Conservation (phyloP, 1,284 basidiomycete species). For the Moesziomyces aphidis region DNA sequence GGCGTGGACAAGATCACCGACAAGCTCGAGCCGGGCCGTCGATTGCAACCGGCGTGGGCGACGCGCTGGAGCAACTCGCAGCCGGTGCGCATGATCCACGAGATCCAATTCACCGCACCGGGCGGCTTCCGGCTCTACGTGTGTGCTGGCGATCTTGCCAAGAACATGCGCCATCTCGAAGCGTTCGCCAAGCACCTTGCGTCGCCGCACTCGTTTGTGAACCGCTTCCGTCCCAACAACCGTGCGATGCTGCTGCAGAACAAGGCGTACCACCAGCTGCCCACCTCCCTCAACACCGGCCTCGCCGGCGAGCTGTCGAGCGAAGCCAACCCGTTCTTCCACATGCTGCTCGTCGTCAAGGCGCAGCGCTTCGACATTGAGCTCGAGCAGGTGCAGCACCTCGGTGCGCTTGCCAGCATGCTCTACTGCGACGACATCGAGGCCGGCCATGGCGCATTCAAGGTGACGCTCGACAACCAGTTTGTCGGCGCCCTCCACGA, state of each 20-base stretch:
- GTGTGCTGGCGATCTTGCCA: slow-evolving; percentile 74
- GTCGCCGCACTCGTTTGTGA: slow-evolving; percentile 53
- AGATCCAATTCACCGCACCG: slow-evolving; percentile 75
- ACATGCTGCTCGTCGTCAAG: slow-evolving; percentile 63
- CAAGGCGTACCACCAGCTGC: slow-evolving; percentile 45
- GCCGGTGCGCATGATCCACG: slow-evolving; percentile 77
- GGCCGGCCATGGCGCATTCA: slow-evolving; percentile 68
- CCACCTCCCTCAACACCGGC: slow-evolving; percentile 56
- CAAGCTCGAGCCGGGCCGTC: slow-evolving; percentile 54
- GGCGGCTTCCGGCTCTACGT: slow-evolving; percentile 79
- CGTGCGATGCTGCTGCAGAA: slow-evolving; percentile 39
- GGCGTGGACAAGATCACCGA: slow-evolving; percentile 43
- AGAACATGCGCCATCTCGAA: slow-evolving; percentile 43
- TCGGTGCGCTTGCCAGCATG: slow-evolving; percentile 69
- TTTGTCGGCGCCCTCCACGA: slow-evolving; percentile 69
- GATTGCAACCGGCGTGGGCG: slow-evolving; percentile 70
- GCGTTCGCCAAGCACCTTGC: slow-evolving; percentile 46
- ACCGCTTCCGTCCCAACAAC: slow-evolving; percentile 50
- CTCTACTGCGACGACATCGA: slow-evolving; percentile 71
- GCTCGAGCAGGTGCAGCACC: slow-evolving; percentile 57
- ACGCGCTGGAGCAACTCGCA: slow-evolving; percentile 76
- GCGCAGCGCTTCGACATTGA: slow-evolving; percentile 62
- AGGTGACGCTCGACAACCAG: slow-evolving; percentile 62
- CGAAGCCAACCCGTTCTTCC: slow-evolving; percentile 67
- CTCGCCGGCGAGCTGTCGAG: slow-evolving; percentile 48